Evolutionary conservation across 2,329 filamentous ascomycete species (phyloP).

Genomic region (Fusarium foetens): DNA sequence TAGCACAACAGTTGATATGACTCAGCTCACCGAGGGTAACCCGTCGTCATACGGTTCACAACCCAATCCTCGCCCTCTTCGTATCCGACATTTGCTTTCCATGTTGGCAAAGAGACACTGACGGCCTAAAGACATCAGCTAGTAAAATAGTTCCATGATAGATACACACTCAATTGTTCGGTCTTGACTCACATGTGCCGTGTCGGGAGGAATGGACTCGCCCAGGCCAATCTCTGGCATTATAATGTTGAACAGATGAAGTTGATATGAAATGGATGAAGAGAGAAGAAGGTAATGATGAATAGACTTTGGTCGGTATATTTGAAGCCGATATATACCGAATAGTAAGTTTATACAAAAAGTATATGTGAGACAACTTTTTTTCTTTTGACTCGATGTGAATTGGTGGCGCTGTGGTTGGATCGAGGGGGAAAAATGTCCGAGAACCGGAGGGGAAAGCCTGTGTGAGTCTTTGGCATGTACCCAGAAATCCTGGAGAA

Average conservation of each 20-base stretch:
- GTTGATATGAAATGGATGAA: neutral
- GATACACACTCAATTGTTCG: neutral
- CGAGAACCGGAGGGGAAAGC: conserved; percentile 33
- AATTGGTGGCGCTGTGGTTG: conserved; percentile 29
- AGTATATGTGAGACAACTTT: conserved; percentile 15
- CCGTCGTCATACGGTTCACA: conserved; percentile 83
- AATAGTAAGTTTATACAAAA: neutral
- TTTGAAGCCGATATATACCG: neutral
- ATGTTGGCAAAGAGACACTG: conserved; percentile 94
- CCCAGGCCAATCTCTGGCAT: conserved; percentile 68
- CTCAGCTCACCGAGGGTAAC: conserved; percentile 82
- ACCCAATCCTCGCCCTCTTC: conserved; percentile 93
- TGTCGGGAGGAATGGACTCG: conserved; percentile 80
- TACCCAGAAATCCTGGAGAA: conserved; percentile 11
- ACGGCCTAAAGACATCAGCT: conserved; percentile 72
- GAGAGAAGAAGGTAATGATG: neutral
- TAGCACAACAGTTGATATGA: neutral
- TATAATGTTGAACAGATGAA: neutral
- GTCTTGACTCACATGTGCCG: conserved; percentile 73
- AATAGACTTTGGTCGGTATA: neutral
- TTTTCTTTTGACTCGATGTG: conserved; percentile 13
- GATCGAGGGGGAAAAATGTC: conserved; percentile 22
- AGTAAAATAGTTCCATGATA: neutral
- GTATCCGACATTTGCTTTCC: conserved; percentile 90
- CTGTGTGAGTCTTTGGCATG: conserved; percentile 12